phyloP scores from a whole-genome alignment of 192 early-diverging fungal genomes.

The Martensiomyces pterosporus region DNA sequence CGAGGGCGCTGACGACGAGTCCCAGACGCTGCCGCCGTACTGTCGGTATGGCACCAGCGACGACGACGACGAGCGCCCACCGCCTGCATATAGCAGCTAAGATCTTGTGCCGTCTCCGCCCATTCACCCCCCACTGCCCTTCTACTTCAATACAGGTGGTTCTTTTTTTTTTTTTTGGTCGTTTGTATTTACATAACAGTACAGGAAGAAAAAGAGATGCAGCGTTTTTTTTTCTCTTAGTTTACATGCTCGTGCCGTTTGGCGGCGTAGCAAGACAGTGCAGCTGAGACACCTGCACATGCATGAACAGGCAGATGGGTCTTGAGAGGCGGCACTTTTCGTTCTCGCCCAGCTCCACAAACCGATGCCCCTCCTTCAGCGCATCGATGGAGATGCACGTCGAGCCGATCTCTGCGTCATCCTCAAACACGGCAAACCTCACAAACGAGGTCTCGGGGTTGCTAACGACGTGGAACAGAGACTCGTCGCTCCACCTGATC shows the following conservation, averaged over 20 bases:
- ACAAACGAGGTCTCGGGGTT: conserved; percentile 45
- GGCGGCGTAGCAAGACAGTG: conserved; percentile 27
- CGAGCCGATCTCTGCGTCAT: conserved; percentile 37
- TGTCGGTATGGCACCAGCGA: no score
- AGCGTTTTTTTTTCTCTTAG: conserved; percentile 1
- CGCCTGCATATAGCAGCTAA: no score
- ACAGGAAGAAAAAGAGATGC: conserved; percentile 1
- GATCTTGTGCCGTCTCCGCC: no score
- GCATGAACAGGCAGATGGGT: conserved; percentile 27
- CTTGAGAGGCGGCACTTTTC: conserved; percentile 24
- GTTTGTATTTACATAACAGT: background rate
- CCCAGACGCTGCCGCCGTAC: no score
- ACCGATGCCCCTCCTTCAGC: conserved; percentile 44
- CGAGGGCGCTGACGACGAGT: no score
- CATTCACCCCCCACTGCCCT: no score
- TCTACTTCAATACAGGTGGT: no score
- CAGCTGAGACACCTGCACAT: conserved; percentile 42
- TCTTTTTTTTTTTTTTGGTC: no score
- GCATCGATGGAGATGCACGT: conserved; percentile 27
- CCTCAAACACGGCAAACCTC: conserved; percentile 30
- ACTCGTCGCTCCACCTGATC: conserved; percentile 40
- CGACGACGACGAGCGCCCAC: no score
- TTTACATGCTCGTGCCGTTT: no score
- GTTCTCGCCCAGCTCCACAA: conserved; percentile 37
- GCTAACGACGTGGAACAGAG: conserved; percentile 22